Evolutionary conservation across 768 basidiomycete species (phyloP), one percentile per base, ranked within the genome.

Genomic region (Clathrus columnatus): DNA sequence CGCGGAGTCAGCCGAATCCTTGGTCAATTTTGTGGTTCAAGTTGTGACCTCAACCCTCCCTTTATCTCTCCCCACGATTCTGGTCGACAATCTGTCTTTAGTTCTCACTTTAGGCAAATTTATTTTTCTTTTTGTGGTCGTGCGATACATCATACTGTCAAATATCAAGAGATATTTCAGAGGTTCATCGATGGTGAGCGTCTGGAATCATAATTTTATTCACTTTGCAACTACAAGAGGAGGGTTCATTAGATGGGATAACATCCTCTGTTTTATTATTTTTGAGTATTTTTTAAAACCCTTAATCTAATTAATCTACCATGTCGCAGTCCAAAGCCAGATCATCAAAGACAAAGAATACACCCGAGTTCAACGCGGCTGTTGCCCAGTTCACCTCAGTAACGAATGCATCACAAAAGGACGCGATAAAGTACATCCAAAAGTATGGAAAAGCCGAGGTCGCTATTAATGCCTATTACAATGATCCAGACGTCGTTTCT

Each of bases 381-480:
- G 10, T 42, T 10, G 20, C 32, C 7, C 52, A 54, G n/a, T 42
- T 49, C 23, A 58, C 48, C 46, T 51, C 45, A 2, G 53, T 54
- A 16, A 48, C 50, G 21, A 50, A 48, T 18, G 10, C 42, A 24
- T 36, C 47, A 27, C n/a, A 4, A 51, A 72, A 68, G 52, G 85
- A 87, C 57, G 88, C 86, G 10, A 80, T 69, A 61, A 79, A 79
- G 63, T 88, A 79, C 69, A 65, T 90, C 47, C 81, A 87, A 59
- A 82, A 80, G 61, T 74, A 86, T 70, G 82, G 80, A 61, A 78
- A 82, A 32, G 68, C 87, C 43, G 87, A 91, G 53, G 67, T 73
- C n/a, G 87, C 87, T 21, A 70, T 88, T 45, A 84, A 90, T 65
- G 81, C 84, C 1, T 91, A 74, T 66, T 87, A 79, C 69, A 80